phyloP scores from a whole-genome alignment of 2,329 filamentous ascomycete genomes.

The Xylariaceae sp. region DNA sequence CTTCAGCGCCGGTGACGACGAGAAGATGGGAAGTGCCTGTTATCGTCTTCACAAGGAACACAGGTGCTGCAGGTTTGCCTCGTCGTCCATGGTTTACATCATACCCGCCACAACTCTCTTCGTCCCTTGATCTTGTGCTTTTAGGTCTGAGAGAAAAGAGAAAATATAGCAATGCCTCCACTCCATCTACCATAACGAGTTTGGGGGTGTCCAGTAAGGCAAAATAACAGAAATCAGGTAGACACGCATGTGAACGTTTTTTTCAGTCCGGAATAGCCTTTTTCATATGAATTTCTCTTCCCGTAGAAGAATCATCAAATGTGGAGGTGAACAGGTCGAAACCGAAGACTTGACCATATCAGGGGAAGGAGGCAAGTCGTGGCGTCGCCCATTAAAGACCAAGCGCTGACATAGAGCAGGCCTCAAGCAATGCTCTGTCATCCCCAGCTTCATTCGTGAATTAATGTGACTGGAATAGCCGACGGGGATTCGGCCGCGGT shows the following conservation, averaged over 20 bases:
- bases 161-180: conserved; percentile 21
- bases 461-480: too few relatives aligned
- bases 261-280: conserved; percentile 17
- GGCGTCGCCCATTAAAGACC: too few relatives aligned
- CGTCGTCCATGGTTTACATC: conserved; percentile 12
- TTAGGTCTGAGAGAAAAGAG: conserved; percentile 22
- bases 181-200: conserved; percentile 31
- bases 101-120: conserved; percentile 6
- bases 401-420: too few relatives aligned
- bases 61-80: conserved; percentile 4
- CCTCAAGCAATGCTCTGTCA: too few relatives aligned
- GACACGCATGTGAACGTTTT: conserved; percentile 20
- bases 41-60: conserved; percentile 16
- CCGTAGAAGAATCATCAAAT: background rate
- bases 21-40: conserved; percentile 10
- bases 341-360: too few relatives aligned
- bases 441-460: conserved; percentile 2
- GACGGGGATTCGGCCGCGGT: too few relatives aligned
- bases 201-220: conserved; percentile 23
- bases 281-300: conserved; percentile 27
- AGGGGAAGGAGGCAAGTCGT: too few relatives aligned
- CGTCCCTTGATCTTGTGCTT: conserved; percentile 14
- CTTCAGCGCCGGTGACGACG: background rate
- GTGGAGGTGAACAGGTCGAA: too few relatives aligned
- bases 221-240: conserved; percentile 23